A percentile compares a stretch with the other conserved stretches of the same genome.
These are phyloP conservation scores for Aristolochia californica DNA, from an alignment of 164 flowering plant species.

Conservation along the genomic window DNA sequence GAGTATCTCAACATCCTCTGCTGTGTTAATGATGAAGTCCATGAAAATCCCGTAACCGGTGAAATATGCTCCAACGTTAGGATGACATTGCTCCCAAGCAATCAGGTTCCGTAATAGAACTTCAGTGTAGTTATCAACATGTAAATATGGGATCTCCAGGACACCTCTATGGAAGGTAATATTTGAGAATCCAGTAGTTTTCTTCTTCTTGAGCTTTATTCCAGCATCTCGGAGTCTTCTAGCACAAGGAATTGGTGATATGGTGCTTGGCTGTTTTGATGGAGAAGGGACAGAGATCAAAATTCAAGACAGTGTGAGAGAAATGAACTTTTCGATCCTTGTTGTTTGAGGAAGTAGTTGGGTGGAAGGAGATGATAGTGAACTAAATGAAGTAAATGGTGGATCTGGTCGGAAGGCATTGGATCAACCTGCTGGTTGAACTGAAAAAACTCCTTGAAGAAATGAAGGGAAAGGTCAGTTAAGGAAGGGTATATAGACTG, in stretches of 20 bases:
- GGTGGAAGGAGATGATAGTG: background rate
- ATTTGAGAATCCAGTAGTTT: background rate
- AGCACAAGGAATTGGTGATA: background rate
- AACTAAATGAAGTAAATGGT: constrained; percentile 2
- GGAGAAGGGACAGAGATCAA: background rate
- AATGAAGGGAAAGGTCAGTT: background rate
- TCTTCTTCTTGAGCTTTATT: constrained; percentile 1
- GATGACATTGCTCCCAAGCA: constrained; percentile 4
- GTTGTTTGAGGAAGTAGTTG: background rate
- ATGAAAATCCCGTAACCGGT: constrained; percentile 4
- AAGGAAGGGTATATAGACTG: background rate
- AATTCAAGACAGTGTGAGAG: too few relatives aligned
- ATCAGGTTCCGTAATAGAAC: constrained; percentile 3
- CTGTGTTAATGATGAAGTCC: constrained; percentile 3
- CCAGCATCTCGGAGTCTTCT: constrained; percentile 5
- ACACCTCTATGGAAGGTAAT: constrained; percentile 2
- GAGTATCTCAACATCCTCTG: constrained; percentile 3
- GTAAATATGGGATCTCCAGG: constrained; percentile 4
- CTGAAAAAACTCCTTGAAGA: background rate
- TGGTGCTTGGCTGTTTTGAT: background rate
- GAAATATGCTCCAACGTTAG: background rate
- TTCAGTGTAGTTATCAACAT: background rate
- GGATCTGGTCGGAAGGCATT: background rate
- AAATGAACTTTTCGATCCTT: background rate
- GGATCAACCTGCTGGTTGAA: background rate